These are phyloP conservation scores for Cercospora janseana DNA, from an alignment of 2,329 filamentous ascomycete species.

Conservation along the genomic window DNA sequence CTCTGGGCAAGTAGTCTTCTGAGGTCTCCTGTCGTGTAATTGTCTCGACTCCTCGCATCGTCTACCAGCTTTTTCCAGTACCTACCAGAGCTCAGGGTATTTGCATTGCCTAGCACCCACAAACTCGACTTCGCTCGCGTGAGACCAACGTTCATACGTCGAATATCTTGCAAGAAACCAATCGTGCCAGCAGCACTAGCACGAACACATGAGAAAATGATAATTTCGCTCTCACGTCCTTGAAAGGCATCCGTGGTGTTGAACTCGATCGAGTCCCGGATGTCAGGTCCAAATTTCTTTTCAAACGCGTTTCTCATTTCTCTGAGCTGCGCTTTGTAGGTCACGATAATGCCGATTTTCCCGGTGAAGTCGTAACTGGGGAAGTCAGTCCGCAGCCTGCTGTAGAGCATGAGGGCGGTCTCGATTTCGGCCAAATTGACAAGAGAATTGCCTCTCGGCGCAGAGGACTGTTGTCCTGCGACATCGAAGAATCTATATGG, in stretches of 20 bases:
- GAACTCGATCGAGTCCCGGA: constrained; percentile 84
- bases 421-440: constrained; percentile 85
- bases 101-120: constrained; percentile 92
- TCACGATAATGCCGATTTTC: constrained; percentile 93
- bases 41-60: constrained; percentile 70
- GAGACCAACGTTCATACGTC: constrained; percentile 98
- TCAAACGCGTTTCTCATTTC: constrained; percentile 75
- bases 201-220: constrained; percentile 98
- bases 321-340: constrained; percentile 89
- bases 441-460: constrained; percentile 81
- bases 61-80: constrained; percentile 87
- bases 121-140: constrained; percentile 95
- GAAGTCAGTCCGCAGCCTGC: constrained; percentile 71
- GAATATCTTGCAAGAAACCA: constrained; percentile 96
- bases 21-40: constrained; percentile 71
- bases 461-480: constrained; percentile 77
- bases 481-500: constrained; percentile 98
- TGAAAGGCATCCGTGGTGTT: constrained; percentile 99
- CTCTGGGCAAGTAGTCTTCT: constrained; percentile 54
- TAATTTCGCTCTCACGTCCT: constrained; percentile 92
- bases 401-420: constrained; percentile 80
- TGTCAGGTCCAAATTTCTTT: constrained; percentile 67
- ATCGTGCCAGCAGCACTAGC: constrained; percentile 91
- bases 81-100: constrained; percentile 78
- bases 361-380: constrained; percentile 56